Base-by-base conservation (phyloP, 140 eudicot genomes). In the Stevia rebaudiana region DNA sequence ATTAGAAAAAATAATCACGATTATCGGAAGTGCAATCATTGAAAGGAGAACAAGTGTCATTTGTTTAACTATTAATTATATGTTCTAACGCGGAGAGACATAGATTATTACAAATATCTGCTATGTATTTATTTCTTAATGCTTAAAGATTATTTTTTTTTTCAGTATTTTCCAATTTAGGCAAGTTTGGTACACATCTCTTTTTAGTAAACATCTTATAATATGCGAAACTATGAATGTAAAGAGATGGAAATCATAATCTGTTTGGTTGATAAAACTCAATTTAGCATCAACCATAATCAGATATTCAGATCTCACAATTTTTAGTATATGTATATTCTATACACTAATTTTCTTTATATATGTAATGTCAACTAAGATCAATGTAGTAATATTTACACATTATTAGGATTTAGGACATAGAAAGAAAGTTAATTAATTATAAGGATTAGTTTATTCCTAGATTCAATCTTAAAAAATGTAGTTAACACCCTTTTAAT, bases 1-100 rank as follows among this genome's bases (percentile, higher is more conserved):
- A 72, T 72, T 72, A 72, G 73, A 59, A 48, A 47, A 40, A 2
- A 28, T 48, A 57, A 74, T 67, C 57, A 59, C 21, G 37, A 18
- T 50, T 17, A 18, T 15, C 39, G 46, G 46, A 63, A 58, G 63
- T 68, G 73, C 63, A 66, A 63, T 63, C 65, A 70, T 70, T 24
- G 68, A 62, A 37, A 72, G 62, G 37, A 22, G 70, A 50, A 71
- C 61, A 50, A 16, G 6, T 41, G 64, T 63, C 48, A 72, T 52
- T 52, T 63, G 37, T 25, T 62, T 71, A 40, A 70, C 63, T 50
- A 50, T 17, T 17, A 51, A 23, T 51, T 18, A 53, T 62, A 33
- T 51, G 71, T 63, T 25, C 53, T 21, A 51, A 39, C 16, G 11
- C 19, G 5, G 76, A 61, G 76, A 49, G 70, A 71, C 70, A 71